Percentiles rank a stretch among this genome's conserved stretches.
Evolutionary conservation across 169 alveolate species (phyloP).

Genomic region (Pseudocohnilembus persalinus): DNA sequence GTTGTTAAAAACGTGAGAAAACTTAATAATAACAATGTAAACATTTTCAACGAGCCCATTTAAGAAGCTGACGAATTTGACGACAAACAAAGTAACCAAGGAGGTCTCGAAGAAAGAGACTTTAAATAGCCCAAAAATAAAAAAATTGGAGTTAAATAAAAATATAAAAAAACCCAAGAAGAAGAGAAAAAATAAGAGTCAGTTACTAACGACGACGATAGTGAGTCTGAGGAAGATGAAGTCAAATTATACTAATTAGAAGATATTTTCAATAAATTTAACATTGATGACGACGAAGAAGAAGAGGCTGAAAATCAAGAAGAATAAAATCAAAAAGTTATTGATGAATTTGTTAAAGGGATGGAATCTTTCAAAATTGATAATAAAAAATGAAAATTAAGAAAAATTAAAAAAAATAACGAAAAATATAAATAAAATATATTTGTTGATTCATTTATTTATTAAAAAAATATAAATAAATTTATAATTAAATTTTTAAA

Average conservation of each 20-base stretch:
- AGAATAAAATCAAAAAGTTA: too few relatives aligned
- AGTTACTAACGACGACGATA: conserved; percentile 36
- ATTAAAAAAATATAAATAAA: too few relatives aligned
- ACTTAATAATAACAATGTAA: conserved; percentile 12
- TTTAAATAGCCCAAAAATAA: conserved; percentile 11
- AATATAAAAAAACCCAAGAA: background rate
- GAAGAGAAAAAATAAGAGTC: background rate
- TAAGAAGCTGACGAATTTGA: background rate
- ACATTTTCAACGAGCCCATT: background rate
- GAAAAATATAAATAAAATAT: too few relatives aligned
- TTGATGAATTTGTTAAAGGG: too few relatives aligned
- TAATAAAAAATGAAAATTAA: too few relatives aligned
- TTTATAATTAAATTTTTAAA: too few relatives aligned
- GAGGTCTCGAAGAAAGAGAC: conserved; percentile 3
- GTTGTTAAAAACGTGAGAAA: conserved; percentile 7
- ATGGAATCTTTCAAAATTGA: too few relatives aligned
- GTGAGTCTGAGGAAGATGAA: conserved; percentile 34
- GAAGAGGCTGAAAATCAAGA: too few relatives aligned
- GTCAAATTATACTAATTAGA: conserved; percentile 37
- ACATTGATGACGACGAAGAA: conserved; percentile 39
- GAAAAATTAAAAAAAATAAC: too few relatives aligned
- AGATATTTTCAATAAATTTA: conserved; percentile 39
- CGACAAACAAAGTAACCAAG: conserved; percentile 3
- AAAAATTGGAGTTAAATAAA: conserved; percentile 20
- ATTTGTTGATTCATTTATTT: too few relatives aligned